These are phyloP conservation scores for Sarcodon sp. DNA, from an alignment of 768 basidiomycete genomes.

Conservation along the genomic window DNA sequence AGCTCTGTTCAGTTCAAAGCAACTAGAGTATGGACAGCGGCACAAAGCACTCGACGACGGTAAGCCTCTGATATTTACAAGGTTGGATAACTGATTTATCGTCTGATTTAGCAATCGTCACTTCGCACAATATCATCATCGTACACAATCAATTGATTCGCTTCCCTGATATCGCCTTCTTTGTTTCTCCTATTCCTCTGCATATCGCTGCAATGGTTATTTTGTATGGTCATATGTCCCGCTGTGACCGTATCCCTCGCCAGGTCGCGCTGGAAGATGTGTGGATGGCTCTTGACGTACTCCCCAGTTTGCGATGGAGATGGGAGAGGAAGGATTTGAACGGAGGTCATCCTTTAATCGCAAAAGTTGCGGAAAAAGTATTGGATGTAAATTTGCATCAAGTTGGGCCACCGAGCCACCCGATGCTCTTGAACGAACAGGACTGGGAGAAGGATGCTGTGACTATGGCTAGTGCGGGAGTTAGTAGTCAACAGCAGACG, in stretches of 20 bases:
- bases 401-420: conserved; percentile 27
- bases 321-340: conserved; percentile 80
- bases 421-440: conserved; percentile 25
- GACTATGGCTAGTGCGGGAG: conserved; percentile 16
- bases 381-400: conserved; percentile 62
- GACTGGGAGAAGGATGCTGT: conserved; percentile 25
- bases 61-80: conserved; percentile 20
- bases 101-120: conserved; percentile 50
- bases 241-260: conserved; percentile 51
- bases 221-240: conserved; percentile 76
- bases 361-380: conserved; percentile 70
- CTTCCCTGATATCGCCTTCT: conserved; percentile 81
- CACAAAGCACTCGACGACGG: conserved; percentile 70
- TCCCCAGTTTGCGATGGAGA: conserved; percentile 83
- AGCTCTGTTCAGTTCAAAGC: conserved; percentile 68
- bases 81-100: not conserved
- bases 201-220: conserved; percentile 91
- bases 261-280: conserved; percentile 69
- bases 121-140: conserved; percentile 79
- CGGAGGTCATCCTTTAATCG: conserved; percentile 75
- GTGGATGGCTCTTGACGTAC: conserved; percentile 79
- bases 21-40: conserved; percentile 50
- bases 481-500: not conserved
- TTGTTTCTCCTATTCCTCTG: conserved; percentile 78
- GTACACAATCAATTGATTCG: conserved; percentile 75